A percentile compares a stretch with the other conserved stretches of the same genome.
These are phyloP conservation scores for Colletotrichum sp. DNA, from an alignment of 2,329 filamentous ascomycete genomes.

Conservation along the genomic window DNA sequence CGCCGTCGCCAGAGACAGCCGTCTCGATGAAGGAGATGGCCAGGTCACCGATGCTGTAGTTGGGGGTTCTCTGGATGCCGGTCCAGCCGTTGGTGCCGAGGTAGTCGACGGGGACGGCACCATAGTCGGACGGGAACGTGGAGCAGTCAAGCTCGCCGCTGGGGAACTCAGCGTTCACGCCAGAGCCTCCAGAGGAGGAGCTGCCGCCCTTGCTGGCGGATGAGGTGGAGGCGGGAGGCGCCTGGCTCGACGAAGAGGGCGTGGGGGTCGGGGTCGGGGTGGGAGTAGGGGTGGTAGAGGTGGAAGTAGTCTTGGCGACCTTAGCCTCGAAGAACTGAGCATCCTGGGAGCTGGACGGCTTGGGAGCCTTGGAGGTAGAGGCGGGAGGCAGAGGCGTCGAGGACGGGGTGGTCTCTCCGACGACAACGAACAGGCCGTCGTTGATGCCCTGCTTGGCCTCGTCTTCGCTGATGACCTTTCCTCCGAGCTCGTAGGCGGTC, in stretches of 20 bases:
- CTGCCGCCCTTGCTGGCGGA: constrained; percentile 27
- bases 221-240: constrained; percentile 28
- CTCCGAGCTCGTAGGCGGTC: constrained; percentile 75
- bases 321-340: constrained; percentile 59
- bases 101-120: constrained; percentile 74
- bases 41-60: constrained; percentile 51
- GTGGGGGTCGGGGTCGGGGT: constrained; percentile 25
- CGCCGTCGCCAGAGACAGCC: constrained; percentile 59
- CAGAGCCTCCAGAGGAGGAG: constrained; percentile 42
- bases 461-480: constrained; percentile 61
- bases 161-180: constrained; percentile 74
- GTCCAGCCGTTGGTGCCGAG: constrained; percentile 77
- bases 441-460: constrained; percentile 76
- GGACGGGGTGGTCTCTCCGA: constrained; percentile 63
- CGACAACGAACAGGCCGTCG: constrained; percentile 72
- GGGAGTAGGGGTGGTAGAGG: constrained; percentile 33
- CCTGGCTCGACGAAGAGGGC: constrained; percentile 24
- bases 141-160: constrained; percentile 75
- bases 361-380: constrained; percentile 37
- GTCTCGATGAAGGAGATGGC: constrained; percentile 71
- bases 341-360: constrained; percentile 36
- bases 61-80: constrained; percentile 72
- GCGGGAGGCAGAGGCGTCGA: constrained; percentile 51
- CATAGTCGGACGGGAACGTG: constrained; percentile 80
- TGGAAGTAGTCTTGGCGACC: constrained; percentile 32